Conservation (phyloP, 257 asterid species). For the Ehretia macrophylla region DNA sequence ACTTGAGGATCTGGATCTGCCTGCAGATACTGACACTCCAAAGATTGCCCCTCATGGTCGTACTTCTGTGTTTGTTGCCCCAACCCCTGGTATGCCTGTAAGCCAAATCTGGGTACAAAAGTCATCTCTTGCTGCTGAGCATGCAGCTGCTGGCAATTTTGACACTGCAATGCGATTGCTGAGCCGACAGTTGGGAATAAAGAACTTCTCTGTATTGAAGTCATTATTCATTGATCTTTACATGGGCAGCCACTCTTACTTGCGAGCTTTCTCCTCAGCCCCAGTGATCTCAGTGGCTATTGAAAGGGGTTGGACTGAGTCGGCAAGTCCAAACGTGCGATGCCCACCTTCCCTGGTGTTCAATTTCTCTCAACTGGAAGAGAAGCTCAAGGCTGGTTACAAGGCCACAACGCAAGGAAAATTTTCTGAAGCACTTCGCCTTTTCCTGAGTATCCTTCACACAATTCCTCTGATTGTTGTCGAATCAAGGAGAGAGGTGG, state of each 20-base stretch:
- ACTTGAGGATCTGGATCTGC: constrained; percentile 90
- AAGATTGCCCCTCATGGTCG: constrained; percentile 38
- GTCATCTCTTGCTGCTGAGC: constrained; percentile 78
- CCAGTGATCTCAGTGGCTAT: constrained; percentile 57
- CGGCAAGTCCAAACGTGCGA: constrained; percentile 54
- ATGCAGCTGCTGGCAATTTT: constrained; percentile 78
- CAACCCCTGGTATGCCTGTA: constrained; percentile 73
- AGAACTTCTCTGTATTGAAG: constrained; percentile 56
- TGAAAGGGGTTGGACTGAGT: constrained; percentile 70
- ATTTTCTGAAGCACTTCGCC: constrained; percentile 55
- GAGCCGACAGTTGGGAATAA: constrained; percentile 61
- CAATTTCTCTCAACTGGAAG: constrained; percentile 53
- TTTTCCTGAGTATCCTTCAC: constrained; percentile 49
- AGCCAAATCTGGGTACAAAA: constrained; percentile 76
- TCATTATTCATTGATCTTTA: constrained; percentile 54
- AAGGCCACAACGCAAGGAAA: constrained; percentile 59
- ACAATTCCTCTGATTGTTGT: constrained; percentile 59
- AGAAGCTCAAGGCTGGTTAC: constrained; percentile 57
- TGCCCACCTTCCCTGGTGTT: constrained; percentile 60
- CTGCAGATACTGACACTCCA: constrained; percentile 74
- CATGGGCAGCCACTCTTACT: constrained; percentile 60
- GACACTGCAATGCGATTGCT: constrained; percentile 76
- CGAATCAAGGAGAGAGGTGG: constrained; percentile 64
- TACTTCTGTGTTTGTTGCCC: constrained; percentile 48
- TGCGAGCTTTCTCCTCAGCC: constrained; percentile 58